Conservation (phyloP, 306 rosid genomes). For the Mucuna pruriens region DNA sequence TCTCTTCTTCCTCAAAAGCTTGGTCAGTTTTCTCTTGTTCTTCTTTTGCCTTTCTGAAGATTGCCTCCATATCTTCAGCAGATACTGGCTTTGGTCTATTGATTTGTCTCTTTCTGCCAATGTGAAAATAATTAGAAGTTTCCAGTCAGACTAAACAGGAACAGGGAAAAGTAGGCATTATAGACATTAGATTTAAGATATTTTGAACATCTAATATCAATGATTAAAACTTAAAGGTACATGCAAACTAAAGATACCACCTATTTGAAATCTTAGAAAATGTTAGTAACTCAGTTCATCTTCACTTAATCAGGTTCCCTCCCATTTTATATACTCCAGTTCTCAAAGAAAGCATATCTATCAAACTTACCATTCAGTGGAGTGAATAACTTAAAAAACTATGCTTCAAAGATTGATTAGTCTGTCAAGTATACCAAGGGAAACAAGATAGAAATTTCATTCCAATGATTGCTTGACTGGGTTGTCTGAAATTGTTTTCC, state of each 20-base stretch:
- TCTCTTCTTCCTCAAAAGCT: constrained; percentile 74
- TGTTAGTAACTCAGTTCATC: constrained; percentile 12
- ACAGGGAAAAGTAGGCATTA: neutral
- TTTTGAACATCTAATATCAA: constrained; percentile 22
- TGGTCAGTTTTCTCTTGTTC: constrained; percentile 73
- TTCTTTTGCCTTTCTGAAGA: constrained; percentile 75
- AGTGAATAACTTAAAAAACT: neutral
- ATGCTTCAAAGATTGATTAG: neutral
- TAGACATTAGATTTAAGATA: neutral
- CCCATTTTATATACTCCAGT: neutral
- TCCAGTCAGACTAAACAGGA: constrained; percentile 11
- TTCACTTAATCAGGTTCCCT: neutral
- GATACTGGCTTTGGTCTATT: constrained; percentile 81
- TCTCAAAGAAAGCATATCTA: neutral
- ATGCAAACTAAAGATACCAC: neutral
- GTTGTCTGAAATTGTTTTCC: constrained; percentile 11
- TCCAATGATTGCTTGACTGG: neutral
- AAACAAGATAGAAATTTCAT: constrained; percentile 24
- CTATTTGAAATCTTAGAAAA: neutral
- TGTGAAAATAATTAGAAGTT: constrained; percentile 15
- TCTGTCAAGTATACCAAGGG: neutral
- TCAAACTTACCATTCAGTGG: neutral
- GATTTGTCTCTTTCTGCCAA: constrained; percentile 77
- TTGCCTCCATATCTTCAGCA: constrained; percentile 68
- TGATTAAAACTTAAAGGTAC: neutral